These are phyloP conservation scores for Coniochaeta pulveracea DNA, from an alignment of 2,329 filamentous ascomycete species.

Conservation along the genomic window DNA sequence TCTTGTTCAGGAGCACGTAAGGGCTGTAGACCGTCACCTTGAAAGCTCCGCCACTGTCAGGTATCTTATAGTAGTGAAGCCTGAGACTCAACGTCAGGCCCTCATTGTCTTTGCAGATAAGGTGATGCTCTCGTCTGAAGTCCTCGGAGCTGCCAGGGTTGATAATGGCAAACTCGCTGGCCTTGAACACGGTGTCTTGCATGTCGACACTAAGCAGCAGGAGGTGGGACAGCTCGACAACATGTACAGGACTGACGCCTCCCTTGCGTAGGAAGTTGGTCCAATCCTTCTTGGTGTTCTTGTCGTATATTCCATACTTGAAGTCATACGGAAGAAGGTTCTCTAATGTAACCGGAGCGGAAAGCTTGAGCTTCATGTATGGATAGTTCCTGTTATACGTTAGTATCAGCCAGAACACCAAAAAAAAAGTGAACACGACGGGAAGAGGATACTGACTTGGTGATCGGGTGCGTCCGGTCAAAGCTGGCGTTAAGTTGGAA, in stretches of 20 bases:
- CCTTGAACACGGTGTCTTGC: conserved; percentile 89
- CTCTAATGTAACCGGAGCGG: conserved; percentile 85
- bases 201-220: conserved; percentile 88
- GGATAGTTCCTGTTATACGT: conserved; percentile 60
- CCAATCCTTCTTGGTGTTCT: conserved; percentile 98
- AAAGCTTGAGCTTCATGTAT: conserved; percentile 87
- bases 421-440: background rate
- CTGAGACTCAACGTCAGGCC: conserved; percentile 70
- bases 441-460: conserved; percentile 37
- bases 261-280: conserved; percentile 96
- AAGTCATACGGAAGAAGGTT: conserved; percentile 95
- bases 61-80: conserved; percentile 83
- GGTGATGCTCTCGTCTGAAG: conserved; percentile 69
- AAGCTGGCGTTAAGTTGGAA: conserved; percentile 88
- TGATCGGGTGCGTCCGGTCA: conserved; percentile 73
- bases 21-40: conserved; percentile 91
- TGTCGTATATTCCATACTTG: conserved; percentile 98
- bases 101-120: conserved; percentile 77
- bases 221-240: conserved; percentile 90
- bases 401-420: conserved; percentile 12
- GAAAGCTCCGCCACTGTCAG: conserved; percentile 90
- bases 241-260: conserved; percentile 91
- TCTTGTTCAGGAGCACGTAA: conserved; percentile 92
- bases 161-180: conserved; percentile 95
- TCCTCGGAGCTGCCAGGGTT: conserved; percentile 82